phyloP scores from a whole-genome alignment of 352 stramenopile genomes.

The Phytophthora idaei region DNA sequence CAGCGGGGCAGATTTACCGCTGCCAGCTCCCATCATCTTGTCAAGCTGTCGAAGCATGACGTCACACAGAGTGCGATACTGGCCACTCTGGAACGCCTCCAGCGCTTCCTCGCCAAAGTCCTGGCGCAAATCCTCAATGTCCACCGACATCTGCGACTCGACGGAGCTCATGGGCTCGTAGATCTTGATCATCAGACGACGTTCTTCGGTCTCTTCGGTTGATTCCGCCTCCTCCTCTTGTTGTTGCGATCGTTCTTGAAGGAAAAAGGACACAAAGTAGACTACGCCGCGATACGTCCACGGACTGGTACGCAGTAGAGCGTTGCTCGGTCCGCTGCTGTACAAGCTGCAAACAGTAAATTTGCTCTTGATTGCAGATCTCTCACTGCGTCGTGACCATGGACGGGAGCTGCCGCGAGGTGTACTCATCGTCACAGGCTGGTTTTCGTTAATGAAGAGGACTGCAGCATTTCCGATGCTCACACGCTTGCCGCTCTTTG shows the following conservation, averaged over 20 bases:
- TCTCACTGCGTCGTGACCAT: constrained; percentile 20
- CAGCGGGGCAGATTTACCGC: constrained; percentile 5
- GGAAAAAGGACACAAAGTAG: constrained; percentile 86
- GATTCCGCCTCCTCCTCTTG: constrained; percentile 3
- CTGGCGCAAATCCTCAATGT: constrained; percentile 51
- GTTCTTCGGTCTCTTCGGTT: background rate
- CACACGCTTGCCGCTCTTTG: constrained; percentile 56
- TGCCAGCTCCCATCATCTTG: constrained; percentile 48
- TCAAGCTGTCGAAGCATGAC: constrained; percentile 67
- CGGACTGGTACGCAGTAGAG: constrained; percentile 63
- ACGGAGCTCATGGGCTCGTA: constrained; percentile 83
- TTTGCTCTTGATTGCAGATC: constrained; percentile 15
- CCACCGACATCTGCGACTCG: constrained; percentile 73
- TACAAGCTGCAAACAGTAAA: constrained; percentile 27
- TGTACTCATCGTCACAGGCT: constrained; percentile 40
- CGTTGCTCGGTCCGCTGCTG: constrained; percentile 24
- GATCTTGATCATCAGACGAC: constrained; percentile 69
- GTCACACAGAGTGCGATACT: constrained; percentile 65
- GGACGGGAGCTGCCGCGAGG: constrained; percentile 21
- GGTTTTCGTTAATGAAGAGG: constrained; percentile 78
- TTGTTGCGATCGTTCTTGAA: constrained; percentile 37
- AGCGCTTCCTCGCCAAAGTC: constrained; percentile 59
- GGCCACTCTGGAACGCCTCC: constrained; percentile 46
- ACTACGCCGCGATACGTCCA: constrained; percentile 72
- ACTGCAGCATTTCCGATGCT: constrained; percentile 69